Percentiles rank a stretch among this genome's conserved stretches.
phyloP scores from a whole-genome alignment of 1,139 yeast species.

The Geotrichum siamense region DNA sequence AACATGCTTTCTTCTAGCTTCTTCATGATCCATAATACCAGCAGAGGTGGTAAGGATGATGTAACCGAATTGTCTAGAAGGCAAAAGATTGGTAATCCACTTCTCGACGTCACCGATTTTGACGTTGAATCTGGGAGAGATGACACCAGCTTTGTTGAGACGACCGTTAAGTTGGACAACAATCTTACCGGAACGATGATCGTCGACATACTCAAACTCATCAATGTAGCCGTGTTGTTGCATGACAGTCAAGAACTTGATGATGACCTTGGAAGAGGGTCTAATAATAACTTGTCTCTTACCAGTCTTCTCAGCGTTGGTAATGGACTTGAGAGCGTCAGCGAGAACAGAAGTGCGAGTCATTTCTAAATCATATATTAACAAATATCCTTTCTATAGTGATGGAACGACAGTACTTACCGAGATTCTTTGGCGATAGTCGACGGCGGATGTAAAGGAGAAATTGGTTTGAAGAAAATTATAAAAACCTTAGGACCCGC shows the following conservation, averaged over 20 bases:
- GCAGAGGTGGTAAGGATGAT: slow-evolving; percentile 97
- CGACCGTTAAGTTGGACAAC: slow-evolving; percentile 97
- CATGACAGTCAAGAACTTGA: slow-evolving; percentile 95
- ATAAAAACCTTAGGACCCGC: slow-evolving; percentile 1
- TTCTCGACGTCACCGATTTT: slow-evolving; percentile 89
- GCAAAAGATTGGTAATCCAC: slow-evolving; percentile 96
- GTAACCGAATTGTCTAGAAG: slow-evolving; percentile 98
- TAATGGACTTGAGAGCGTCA: slow-evolving; percentile 96
- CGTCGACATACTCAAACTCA: slow-evolving; percentile 97
- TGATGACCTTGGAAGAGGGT: slow-evolving; percentile 98
- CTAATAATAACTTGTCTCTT: slow-evolving; percentile 98
- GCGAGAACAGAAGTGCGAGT: slow-evolving; percentile 99
- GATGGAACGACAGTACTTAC: slow-evolving; percentile 12
- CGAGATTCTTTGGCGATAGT: slow-evolving; percentile 12
- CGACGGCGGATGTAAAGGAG: slow-evolving; percentile 9
- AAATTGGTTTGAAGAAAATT: background rate
- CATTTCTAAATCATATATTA: slow-evolving; percentile 44
- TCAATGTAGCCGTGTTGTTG: slow-evolving; percentile 99
- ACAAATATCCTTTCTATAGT: background rate
- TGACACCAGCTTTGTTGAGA: slow-evolving; percentile 97
- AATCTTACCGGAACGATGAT: slow-evolving; percentile 98
- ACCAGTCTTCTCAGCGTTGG: slow-evolving; percentile 99
- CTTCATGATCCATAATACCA: slow-evolving; percentile 99
- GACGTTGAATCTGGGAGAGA: slow-evolving; percentile 96
- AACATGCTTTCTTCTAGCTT: slow-evolving; percentile 99